A percentile compares a stretch with the other conserved stretches of the same genome.
phyloP scores from a whole-genome alignment of 2,329 filamentous ascomycete genomes.

The Aspergillus nomiae region DNA sequence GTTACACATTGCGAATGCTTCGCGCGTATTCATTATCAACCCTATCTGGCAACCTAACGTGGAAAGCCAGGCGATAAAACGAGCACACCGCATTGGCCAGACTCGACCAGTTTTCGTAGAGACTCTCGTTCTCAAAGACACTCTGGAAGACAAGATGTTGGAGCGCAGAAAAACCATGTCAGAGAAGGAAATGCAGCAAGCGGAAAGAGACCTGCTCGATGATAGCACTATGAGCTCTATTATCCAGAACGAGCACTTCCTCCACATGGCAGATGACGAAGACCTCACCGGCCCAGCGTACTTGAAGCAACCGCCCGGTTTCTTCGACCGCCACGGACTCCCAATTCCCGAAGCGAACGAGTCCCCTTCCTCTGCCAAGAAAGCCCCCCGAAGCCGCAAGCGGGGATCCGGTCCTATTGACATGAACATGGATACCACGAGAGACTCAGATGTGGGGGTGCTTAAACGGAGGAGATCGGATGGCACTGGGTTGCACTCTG shows the following conservation, averaged over 20 bases:
- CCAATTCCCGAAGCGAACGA: conserved; percentile 34
- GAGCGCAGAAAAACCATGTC: conserved; percentile 74
- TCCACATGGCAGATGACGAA: conserved; percentile 44
- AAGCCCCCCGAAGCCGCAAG: conserved; percentile 11
- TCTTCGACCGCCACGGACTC: conserved; percentile 43
- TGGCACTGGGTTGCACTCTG: conserved; percentile 16
- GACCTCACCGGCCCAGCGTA: conserved; percentile 26
- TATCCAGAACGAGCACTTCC: conserved; percentile 57
- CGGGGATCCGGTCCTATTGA: conserved; percentile 10
- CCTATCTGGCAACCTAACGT: conserved; percentile 82
- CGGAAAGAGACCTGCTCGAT: conserved; percentile 60
- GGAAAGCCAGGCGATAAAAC: conserved; percentile 88
- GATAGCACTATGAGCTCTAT: conserved; percentile 61
- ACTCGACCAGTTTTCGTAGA: conserved; percentile 77
- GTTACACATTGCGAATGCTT: conserved; percentile 80
- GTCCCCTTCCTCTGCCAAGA: background rate
- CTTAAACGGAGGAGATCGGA: conserved; percentile 18
- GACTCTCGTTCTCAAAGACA: conserved; percentile 77
- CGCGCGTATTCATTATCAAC: conserved; percentile 84
- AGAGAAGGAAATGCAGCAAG: conserved; percentile 56
- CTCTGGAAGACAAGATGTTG: conserved; percentile 83
- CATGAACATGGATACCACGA: background rate
- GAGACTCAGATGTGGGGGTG: conserved; percentile 11
- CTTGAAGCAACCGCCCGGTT: conserved; percentile 31
- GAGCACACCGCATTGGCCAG: conserved; percentile 86